Evolutionary conservation across 805 yeast species (phyloP).

Genomic region (Suhomyces emberorum): DNA sequence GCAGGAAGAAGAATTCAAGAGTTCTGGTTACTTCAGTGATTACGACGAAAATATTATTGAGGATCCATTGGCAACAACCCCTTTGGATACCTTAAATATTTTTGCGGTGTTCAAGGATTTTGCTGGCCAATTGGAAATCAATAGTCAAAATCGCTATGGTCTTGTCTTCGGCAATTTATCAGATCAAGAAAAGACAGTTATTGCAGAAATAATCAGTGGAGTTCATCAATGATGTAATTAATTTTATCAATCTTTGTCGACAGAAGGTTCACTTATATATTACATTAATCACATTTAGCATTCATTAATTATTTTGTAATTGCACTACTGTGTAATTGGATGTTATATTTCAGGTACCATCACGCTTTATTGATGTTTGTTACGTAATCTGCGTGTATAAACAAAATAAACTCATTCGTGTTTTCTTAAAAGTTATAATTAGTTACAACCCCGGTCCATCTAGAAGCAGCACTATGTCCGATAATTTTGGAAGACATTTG

Average conservation of each 20-base stretch:
- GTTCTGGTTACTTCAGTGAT: slow-evolving; percentile 23
- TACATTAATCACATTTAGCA: too few species aligned
- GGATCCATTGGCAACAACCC: slow-evolving; percentile 42
- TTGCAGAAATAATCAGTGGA: neutral
- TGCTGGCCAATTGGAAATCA: slow-evolving; percentile 45
- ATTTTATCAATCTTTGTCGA: too few species aligned
- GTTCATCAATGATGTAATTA: too few species aligned
- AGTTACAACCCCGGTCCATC: too few species aligned
- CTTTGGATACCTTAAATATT: slow-evolving; percentile 73
- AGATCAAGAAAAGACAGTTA: slow-evolving; percentile 8
- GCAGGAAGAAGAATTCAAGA: slow-evolving; percentile 39
- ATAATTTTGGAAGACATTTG: slow-evolving; percentile 40
- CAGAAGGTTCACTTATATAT: too few species aligned
- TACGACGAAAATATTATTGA: slow-evolving; percentile 17
- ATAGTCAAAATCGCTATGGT: slow-evolving; percentile 47
- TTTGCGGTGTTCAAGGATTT: slow-evolving; percentile 62
- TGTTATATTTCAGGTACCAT: too few species aligned
- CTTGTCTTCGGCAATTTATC: slow-evolving; percentile 39
- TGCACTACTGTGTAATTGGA: too few species aligned
- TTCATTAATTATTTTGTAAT: too few species aligned
- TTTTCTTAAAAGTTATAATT: too few species aligned
- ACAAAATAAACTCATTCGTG: too few species aligned
- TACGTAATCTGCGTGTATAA: too few species aligned
- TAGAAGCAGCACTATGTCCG: slow-evolving; percentile 26
- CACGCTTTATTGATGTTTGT: too few species aligned